Conservation (phyloP, 345 rosid genomes). For the Eucalyptus cladocalyx region DNA sequence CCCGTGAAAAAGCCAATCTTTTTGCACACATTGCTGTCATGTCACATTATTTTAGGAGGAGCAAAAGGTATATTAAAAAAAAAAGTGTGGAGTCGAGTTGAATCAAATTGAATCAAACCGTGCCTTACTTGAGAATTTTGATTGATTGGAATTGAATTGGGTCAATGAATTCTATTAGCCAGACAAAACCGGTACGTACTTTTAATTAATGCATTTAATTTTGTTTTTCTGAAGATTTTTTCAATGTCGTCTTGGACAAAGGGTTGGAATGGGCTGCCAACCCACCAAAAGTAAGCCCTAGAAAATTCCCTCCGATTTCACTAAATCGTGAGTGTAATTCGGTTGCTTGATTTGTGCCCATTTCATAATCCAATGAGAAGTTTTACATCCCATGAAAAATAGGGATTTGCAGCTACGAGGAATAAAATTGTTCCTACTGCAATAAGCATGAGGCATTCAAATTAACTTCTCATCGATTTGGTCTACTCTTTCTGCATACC, state of each 20-base stretch:
- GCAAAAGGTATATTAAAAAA: neutral
- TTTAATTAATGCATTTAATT: neutral
- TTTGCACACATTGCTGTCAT: neutral
- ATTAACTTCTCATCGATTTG: neutral
- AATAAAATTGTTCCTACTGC: neutral
- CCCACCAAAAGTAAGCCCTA: neutral
- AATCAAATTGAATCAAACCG: neutral
- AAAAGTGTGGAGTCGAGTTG: neutral
- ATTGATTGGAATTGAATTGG: neutral
- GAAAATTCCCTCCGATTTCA: neutral
- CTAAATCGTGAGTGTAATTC: rapidly evolving
- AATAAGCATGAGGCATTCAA: neutral
- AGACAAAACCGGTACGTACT: rapidly evolving
- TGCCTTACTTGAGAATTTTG: neutral
- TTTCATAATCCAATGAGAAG: neutral
- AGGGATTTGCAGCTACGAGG: neutral
- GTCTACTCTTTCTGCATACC: neutral
- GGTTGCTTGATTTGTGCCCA: neutral
- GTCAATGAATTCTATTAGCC: neutral
- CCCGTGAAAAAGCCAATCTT: neutral
- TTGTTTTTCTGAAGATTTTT: no score
- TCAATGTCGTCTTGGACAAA: neutral
- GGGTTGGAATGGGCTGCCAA: neutral
- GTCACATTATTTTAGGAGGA: neutral
- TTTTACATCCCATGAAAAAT: neutral